Percentiles rank a stretch among this genome's conserved stretches.
Conservation (phyloP, 1,284 basidiomycete genomes). For the Cryptococcus depauperatus region DNA sequence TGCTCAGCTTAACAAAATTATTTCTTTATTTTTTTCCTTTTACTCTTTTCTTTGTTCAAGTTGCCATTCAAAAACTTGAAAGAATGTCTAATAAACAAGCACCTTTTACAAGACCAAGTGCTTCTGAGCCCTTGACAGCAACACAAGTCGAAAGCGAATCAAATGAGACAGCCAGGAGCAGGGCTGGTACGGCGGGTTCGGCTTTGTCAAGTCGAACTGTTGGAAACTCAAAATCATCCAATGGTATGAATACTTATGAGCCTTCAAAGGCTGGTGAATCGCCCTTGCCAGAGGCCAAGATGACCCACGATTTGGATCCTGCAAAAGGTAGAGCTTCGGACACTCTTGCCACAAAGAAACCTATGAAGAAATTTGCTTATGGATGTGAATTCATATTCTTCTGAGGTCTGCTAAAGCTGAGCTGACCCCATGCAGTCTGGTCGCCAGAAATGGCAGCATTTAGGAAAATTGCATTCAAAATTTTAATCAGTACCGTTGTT, state of each 20-base stretch:
- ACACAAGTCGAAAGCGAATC: no score
- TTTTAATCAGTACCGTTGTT: constrained; percentile 22
- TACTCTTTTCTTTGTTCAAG: no score
- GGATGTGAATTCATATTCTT: constrained; percentile 5
- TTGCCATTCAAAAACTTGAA: no score
- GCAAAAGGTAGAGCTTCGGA: constrained; percentile 1
- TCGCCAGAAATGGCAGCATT: constrained; percentile 29
- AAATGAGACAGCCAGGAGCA: no score
- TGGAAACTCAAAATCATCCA: no score
- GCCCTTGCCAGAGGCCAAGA: constrained; percentile 5
- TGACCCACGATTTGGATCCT: constrained; percentile 4
- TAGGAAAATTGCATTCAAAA: constrained; percentile 32
- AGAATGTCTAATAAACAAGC: no score
- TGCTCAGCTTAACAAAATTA: no score
- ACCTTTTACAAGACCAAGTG: no score
- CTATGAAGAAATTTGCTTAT: constrained; percentile 12
- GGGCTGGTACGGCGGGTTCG: no score
- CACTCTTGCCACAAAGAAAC: background rate
- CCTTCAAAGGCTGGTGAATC: background rate
- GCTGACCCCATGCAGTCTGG: constrained; percentile 8
- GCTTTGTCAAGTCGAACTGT: no score
- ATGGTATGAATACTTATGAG: background rate
- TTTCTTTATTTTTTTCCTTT: no score
- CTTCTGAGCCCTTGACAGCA: no score
- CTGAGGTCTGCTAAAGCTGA: background rate